Evolutionary conservation across 2,329 filamentous ascomycete genomes (phyloP).

Genomic region (Exophiala dermatitidis): DNA sequence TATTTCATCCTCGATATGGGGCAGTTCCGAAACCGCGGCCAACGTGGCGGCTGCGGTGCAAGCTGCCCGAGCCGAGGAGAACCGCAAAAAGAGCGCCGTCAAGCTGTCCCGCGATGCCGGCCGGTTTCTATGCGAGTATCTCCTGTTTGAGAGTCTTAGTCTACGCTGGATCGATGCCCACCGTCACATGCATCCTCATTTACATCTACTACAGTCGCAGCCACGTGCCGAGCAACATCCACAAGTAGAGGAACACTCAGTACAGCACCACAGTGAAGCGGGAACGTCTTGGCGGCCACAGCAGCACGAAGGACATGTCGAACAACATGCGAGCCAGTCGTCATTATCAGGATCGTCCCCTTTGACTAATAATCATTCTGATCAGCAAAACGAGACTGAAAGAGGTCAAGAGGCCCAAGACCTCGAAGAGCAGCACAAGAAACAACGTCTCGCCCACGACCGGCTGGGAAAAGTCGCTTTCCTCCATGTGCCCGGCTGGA

Average conservation of each 20-base stretch:
- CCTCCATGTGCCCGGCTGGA: slow-evolving; percentile 62
- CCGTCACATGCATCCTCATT: not conserved
- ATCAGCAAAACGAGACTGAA: no score
- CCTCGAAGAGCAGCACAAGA: no score
- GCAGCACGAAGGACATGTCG: not conserved
- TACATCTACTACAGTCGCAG: not conserved
- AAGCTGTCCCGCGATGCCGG: slow-evolving; percentile 64
- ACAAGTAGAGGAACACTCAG: no score
- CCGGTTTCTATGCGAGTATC: slow-evolving; percentile 70
- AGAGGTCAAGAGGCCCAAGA: not conserved
- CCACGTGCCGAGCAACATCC: slow-evolving; percentile 28
- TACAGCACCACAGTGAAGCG: no score
- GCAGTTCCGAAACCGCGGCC: slow-evolving; percentile 1
- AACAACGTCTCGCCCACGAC: slow-evolving; percentile 5
- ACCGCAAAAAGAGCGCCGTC: slow-evolving; percentile 31
- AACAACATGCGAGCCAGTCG: not conserved
- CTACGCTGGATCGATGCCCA: slow-evolving; percentile 16
- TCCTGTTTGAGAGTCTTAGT: slow-evolving; percentile 52
- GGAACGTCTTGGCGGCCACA: not conserved
- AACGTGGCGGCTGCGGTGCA: not conserved
- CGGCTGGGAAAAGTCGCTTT: slow-evolving; percentile 51
- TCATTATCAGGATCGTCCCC: not conserved
- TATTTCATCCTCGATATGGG: slow-evolving; percentile 7
- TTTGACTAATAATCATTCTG: not conserved
- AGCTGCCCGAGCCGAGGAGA: slow-evolving; percentile 10